A percentile compares a stretch with the other conserved stretches of the same genome.
These are phyloP conservation scores for Euphorbia pulcherrima DNA, from an alignment of 345 rosid species.

Conservation along the genomic window DNA sequence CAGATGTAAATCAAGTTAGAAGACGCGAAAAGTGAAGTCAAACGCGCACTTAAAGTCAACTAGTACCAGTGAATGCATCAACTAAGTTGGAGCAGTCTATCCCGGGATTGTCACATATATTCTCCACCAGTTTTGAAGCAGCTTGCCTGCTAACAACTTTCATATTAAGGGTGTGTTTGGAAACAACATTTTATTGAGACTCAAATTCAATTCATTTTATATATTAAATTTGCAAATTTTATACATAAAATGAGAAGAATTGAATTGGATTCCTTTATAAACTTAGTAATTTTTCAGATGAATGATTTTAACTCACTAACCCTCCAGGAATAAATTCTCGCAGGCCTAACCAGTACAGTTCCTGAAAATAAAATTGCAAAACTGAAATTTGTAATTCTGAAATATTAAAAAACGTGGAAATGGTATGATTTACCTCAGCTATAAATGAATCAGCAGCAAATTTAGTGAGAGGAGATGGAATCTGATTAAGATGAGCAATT, in stretches of 20 bases:
- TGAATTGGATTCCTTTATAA: no score
- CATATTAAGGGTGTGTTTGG: no score
- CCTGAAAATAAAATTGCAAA: conserved; percentile 18
- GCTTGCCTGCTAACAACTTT: conserved; percentile 36
- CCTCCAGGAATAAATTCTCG: conserved; percentile 36
- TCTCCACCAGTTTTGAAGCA: conserved; percentile 23
- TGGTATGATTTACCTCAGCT: conserved; percentile 23
- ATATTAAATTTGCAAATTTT: no score
- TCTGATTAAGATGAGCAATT: conserved; percentile 36
- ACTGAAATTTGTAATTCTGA: neutral
- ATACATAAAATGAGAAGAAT: no score
- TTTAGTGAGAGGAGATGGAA: conserved; percentile 20
- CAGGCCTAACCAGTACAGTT: conserved; percentile 39
- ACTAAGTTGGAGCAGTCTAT: conserved; percentile 27
- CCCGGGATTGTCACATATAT: conserved; percentile 21
- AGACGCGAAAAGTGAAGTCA: no score
- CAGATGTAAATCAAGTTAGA: no score
- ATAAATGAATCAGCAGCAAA: conserved; percentile 31
- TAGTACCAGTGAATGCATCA: conserved; percentile 36
- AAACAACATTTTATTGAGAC: no score
- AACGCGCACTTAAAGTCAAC: no score
- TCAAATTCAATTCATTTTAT: no score
- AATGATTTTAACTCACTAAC: no score
- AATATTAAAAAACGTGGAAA: neutral
- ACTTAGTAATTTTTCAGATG: no score